A percentile compares a stretch with the other conserved stretches of the same genome.
These are phyloP conservation scores for Scorias spongiosa DNA, from an alignment of 2,329 filamentous ascomycete species.

Conservation along the genomic window DNA sequence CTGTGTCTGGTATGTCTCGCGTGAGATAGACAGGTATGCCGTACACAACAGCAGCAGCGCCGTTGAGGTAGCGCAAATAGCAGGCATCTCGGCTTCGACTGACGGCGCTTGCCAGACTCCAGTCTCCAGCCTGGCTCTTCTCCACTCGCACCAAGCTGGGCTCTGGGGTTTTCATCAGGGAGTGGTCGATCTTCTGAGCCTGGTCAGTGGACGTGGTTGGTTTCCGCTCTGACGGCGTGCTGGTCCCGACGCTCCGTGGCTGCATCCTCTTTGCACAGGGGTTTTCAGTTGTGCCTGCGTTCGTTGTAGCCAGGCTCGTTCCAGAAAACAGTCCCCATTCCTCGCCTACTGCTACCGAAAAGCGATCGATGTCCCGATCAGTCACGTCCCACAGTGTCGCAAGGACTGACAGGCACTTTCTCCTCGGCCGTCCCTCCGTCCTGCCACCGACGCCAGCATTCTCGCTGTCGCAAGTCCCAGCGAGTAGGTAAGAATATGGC, in stretches of 20 bases:
- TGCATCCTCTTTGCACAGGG: constrained; percentile 14
- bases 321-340: constrained; percentile 61
- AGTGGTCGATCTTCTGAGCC: constrained; percentile 18
- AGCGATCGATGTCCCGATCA: constrained; percentile 91
- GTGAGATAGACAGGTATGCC: constrained; percentile 76
- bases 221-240: constrained; percentile 13
- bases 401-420: constrained; percentile 51
- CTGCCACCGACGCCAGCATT: background rate
- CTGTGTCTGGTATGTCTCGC: too few relatives aligned
- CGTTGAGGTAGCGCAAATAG: constrained; percentile 79
- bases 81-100: constrained; percentile 61
- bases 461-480: constrained; percentile 38
- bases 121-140: constrained; percentile 14
- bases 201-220: constrained; percentile 19
- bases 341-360: constrained; percentile 64
- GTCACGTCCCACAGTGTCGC: constrained; percentile 97
- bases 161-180: constrained; percentile 14
- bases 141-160: constrained; percentile 15
- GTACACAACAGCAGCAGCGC: constrained; percentile 85
- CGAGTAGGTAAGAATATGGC: constrained; percentile 81
- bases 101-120: constrained; percentile 63
- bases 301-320: constrained; percentile 3
- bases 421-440: background rate
- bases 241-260: constrained; percentile 2
- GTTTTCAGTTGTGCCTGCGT: constrained; percentile 11